Base-by-base conservation (phyloP, 164 flowering plant species). In the Nelumbo lutea region DNA sequence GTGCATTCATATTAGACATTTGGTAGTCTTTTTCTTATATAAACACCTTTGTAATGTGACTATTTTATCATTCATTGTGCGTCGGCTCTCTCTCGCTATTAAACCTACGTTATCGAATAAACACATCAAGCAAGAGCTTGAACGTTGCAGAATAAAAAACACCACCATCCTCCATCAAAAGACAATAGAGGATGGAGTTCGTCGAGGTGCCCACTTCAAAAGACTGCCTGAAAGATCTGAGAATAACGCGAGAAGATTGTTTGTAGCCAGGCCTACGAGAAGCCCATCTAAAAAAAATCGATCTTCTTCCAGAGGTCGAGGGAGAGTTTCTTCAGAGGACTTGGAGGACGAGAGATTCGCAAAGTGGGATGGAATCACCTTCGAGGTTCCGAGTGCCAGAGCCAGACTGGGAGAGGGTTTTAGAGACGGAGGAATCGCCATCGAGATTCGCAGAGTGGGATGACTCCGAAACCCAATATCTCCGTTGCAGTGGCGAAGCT, bases 201-300 rank as follows among this genome's bases (percentile, higher is more conserved):
- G 48, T 79, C 71, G 59, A 83, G 80, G 65, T 61, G 71, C 42
- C 86, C 85, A 7, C 81, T 68, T 9, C 80, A 78, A 74, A 84
- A 89, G 39, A 88, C 58, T 39, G 79, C 70, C 41, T 71, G 79
- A 64, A 96, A 72, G 38, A 90, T 73, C 51, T 73, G 83, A 5
- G 90, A 77, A 72, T 86, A 93, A 91, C 67, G 75, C 45, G 4
- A 8, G 89, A 71, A 3, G 96, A 81, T 83, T 84, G 98, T 72
- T 83, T 84, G 87, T 74, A 84, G 50, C 64, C 63, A 38, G 73
- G 81, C 59, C 81, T 76, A 67, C 73, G 71, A 59, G 91, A 87
- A 59, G 90, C 90, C 96, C 98, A 96, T 43, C 66, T 66, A 83
- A 96, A 93, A 62, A 96, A 93, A 42, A 27, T 88, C 93, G 53